phyloP scores from a whole-genome alignment of 768 basidiomycete species.

The Terana coerulea region DNA sequence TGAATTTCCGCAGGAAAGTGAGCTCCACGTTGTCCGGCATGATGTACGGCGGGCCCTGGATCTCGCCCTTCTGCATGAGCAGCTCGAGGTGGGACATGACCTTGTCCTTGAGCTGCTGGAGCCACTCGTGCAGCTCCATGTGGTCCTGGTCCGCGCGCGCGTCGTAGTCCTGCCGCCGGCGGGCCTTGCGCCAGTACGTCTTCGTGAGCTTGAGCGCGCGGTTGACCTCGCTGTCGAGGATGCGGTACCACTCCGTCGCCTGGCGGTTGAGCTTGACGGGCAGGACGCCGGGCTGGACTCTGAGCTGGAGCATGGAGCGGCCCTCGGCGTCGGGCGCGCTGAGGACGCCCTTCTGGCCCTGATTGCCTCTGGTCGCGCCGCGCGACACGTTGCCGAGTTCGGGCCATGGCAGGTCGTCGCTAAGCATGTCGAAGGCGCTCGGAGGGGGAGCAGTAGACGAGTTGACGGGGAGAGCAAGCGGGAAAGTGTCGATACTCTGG shows the following conservation, averaged over 20 bases:
- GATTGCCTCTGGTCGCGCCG: conserved; percentile 80
- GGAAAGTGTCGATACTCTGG: conserved; percentile 11
- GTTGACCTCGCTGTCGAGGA: conserved; percentile 74
- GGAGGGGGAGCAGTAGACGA: conserved; percentile 4
- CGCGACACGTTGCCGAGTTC: conserved; percentile 83
- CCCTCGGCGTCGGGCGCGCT: conserved; percentile 70
- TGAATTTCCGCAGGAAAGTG: conserved; percentile 75
- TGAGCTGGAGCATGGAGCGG: conserved; percentile 73
- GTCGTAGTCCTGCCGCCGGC: conserved; percentile 81
- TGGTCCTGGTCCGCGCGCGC: conserved; percentile 83
- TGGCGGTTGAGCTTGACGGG: conserved; percentile 71
- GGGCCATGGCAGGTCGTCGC: conserved; percentile 84
- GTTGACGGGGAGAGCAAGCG: conserved; percentile 9
- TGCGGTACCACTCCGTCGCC: conserved; percentile 80
- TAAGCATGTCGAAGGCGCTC: conserved; percentile 31
- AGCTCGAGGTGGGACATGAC: conserved; percentile 85
- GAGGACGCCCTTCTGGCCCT: conserved; percentile 80
- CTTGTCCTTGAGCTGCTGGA: conserved; percentile 84
- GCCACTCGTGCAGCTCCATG: conserved; percentile 86
- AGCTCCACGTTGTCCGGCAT: conserved; percentile 81
- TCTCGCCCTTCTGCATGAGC: conserved; percentile 85
- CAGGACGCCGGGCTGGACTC: conserved; percentile 80
- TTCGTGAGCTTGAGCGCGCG: conserved; percentile 80
- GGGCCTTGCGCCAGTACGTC: conserved; percentile 76
- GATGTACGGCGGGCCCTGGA: conserved; percentile 75